These are phyloP conservation scores for Pluteus cervinus DNA, from an alignment of 768 basidiomycete genomes.

Conservation along the genomic window DNA sequence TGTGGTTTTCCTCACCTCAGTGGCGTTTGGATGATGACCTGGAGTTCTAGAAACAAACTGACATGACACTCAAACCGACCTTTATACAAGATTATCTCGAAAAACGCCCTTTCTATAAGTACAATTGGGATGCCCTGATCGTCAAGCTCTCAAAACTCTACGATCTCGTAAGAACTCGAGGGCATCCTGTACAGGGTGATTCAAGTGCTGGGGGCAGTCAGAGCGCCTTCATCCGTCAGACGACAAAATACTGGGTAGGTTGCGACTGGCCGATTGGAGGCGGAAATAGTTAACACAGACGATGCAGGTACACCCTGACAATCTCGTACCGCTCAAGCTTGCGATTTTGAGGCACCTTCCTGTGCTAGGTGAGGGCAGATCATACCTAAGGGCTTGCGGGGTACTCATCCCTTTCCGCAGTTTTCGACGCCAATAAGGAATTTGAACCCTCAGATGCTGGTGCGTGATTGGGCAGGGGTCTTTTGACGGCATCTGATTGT, in stretches of 20 bases:
- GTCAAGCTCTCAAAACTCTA: constrained; percentile 94
- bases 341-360: constrained; percentile 90
- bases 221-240: constrained; percentile 97
- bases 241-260: constrained; percentile 96
- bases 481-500: neutral
- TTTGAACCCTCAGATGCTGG: constrained; percentile 82
- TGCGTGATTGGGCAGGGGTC: constrained; percentile 18
- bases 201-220: constrained; percentile 91
- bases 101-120: constrained; percentile 93
- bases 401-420: constrained; percentile 28
- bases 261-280: neutral
- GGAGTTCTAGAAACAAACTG: constrained; percentile 81
- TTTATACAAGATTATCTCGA: constrained; percentile 93
- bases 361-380: constrained; percentile 63
- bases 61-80: constrained; percentile 69
- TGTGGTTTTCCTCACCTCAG: too few relatives aligned
- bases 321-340: constrained; percentile 88
- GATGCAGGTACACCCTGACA: constrained; percentile 78
- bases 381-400: neutral
- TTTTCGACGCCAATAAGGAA: constrained; percentile 92
- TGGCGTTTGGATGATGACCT: too few relatives aligned
- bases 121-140: constrained; percentile 93
- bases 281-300: neutral
- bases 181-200: constrained; percentile 92
- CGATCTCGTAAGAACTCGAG: constrained; percentile 91